Evolutionary conservation across 192 early-diverging fungal genomes (phyloP), one percentile per base, ranked within the genome.

Genomic region (Umbelopsis vinacea): DNA sequence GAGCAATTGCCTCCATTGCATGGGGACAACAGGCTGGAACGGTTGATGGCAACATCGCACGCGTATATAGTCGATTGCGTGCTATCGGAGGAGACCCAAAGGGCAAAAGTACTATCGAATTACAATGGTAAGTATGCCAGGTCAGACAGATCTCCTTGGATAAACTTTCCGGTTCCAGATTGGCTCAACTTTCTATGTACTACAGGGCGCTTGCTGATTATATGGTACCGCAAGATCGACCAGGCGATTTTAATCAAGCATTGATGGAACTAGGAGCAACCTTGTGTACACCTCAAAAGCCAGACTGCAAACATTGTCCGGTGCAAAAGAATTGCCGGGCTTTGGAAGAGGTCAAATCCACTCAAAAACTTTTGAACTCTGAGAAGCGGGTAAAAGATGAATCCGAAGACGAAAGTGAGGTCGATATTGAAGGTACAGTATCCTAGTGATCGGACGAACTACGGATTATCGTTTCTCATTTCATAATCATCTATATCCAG

Each of bases 241-340:
- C 92, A 29, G 92, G 92, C 10, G 86, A 91, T 54, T 93, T 90
- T 67, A 94, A 94, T 71, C 92, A 94, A 60, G 90, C 89, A 10
- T 50, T 94, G 54, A 94, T 94, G 92, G 92, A 94, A 78, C 77
- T 93, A 6, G 92, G 92, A 0, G 89, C 92, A 1, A 85, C 83
- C 9, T 74, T 94, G 5, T 94, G 92, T 76, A 91, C 88, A 4
- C 92, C 92, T 2, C 80, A 80, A 66, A 86, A 85, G 23, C 91
- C 91, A 24, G 69, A 76, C 24, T 94, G 92, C 76, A 74, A 50
- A 12, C 67, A 70, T 9, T 94, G 92, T 79, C 91, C 91, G 3
- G 66, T 94, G 0, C 70, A 80, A 35, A 70, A 74, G 23, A 71
- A 81, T 33, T 94, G 92, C 74, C 69, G 63, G 15, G 92, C 90